Evolutionary conservation across 352 stramenopile genomes (phyloP).

Genomic region (Globisporangium middletonii): DNA sequence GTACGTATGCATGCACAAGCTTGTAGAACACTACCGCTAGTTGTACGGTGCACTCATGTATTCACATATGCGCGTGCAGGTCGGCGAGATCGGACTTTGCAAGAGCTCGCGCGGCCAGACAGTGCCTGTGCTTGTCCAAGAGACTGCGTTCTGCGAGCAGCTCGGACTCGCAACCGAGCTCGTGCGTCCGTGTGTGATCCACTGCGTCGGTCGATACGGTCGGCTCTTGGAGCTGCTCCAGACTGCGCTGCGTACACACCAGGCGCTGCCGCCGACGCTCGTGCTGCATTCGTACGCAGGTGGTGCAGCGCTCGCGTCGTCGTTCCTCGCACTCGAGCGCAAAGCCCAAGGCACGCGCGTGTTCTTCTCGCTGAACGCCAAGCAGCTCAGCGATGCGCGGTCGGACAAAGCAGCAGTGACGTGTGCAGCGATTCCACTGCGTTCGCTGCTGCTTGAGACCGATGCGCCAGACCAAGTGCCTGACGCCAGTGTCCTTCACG

Average conservation of each 20-base stretch:
- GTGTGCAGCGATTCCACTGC: constrained; percentile 37
- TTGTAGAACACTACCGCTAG: neutral
- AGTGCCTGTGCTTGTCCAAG: constrained; percentile 39
- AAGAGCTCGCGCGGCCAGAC: constrained; percentile 49
- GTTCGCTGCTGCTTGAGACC: constrained; percentile 59
- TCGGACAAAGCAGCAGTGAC: constrained; percentile 32
- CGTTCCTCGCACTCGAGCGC: constrained; percentile 39
- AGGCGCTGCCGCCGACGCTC: constrained; percentile 35
- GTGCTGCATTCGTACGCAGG: constrained; percentile 72
- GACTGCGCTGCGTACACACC: constrained; percentile 1
- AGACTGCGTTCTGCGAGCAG: constrained; percentile 42
- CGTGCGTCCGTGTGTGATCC: constrained; percentile 49
- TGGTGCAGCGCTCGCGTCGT: constrained; percentile 39
- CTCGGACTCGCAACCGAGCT: constrained; percentile 46
- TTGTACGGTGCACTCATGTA: neutral
- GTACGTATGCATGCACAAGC: constrained; percentile 22
- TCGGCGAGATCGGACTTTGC: constrained; percentile 78
- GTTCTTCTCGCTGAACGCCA: constrained; percentile 76
- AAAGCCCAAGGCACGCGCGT: constrained; percentile 22
- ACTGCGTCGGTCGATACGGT: constrained; percentile 68
- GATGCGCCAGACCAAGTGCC: constrained; percentile 68
- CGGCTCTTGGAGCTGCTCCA: constrained; percentile 63
- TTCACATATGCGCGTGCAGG: constrained; percentile 17
- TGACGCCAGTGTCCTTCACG: neutral
- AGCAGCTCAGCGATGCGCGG: constrained; percentile 37